Percentiles rank a stretch among this genome's conserved stretches.
phyloP scores from a whole-genome alignment of 768 basidiomycete genomes.

The Leccinellum luteum region DNA sequence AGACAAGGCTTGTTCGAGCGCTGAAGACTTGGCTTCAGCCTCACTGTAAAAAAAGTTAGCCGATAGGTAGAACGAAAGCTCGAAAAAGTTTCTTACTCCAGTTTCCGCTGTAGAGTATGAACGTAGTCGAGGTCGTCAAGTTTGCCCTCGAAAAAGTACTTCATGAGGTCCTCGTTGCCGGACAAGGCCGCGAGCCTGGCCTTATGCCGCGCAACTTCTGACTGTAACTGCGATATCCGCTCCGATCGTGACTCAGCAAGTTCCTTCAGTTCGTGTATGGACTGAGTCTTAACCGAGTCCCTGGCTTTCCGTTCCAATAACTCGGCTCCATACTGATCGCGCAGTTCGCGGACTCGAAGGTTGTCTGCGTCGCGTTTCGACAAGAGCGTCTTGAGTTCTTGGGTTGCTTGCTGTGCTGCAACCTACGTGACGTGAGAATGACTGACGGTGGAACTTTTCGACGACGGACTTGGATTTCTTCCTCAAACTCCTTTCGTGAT shows the following conservation, averaged over 20 bases:
- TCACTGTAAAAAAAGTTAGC: constrained; percentile 38
- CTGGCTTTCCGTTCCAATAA: constrained; percentile 65
- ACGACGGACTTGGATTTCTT: constrained; percentile 41
- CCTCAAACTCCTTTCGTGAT: constrained; percentile 47
- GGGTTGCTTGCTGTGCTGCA: constrained; percentile 47
- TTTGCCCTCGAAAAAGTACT: constrained; percentile 61
- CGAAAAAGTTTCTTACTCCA: constrained; percentile 44
- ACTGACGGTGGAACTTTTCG: constrained; percentile 7
- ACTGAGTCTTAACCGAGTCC: constrained; percentile 55
- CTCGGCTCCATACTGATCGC: constrained; percentile 66
- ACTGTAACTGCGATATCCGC: constrained; percentile 66
- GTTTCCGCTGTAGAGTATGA: constrained; percentile 48
- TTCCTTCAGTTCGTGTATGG: constrained; percentile 61
- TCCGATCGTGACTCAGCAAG: constrained; percentile 69
- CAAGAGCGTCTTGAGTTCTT: constrained; percentile 61
- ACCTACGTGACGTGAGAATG: constrained; percentile 28
- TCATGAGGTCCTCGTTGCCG: constrained; percentile 68
- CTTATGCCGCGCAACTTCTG: constrained; percentile 72
- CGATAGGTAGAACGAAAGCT: background rate
- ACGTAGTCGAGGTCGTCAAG: constrained; percentile 52
- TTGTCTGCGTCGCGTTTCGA: constrained; percentile 67
- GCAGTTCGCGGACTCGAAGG: constrained; percentile 64
- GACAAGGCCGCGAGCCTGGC: constrained; percentile 72
- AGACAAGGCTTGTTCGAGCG: constrained; percentile 51
- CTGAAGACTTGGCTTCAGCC: constrained; percentile 47